Conservation (phyloP, 805 yeast genomes). For the Zygotorulaspora danielsina region DNA sequence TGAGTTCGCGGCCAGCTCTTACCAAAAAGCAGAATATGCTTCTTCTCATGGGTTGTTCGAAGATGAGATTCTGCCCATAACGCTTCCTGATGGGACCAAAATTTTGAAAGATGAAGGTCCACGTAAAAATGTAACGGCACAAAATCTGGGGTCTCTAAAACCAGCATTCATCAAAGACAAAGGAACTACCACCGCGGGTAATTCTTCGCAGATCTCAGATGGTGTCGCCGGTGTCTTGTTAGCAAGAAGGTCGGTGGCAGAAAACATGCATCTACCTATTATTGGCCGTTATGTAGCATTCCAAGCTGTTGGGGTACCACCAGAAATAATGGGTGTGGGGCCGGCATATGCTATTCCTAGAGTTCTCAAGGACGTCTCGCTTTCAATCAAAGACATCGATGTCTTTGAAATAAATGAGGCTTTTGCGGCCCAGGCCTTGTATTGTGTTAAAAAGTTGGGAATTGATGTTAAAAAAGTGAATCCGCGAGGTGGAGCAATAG, state of each 20-base stretch:
- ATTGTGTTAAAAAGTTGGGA: constrained; percentile 59
- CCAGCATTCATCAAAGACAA: constrained; percentile 77
- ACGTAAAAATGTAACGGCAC: constrained; percentile 78
- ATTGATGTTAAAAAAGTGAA: constrained; percentile 71
- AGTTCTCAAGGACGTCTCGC: constrained; percentile 57
- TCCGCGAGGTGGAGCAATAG: constrained; percentile 95
- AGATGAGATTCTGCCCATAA: constrained; percentile 84
- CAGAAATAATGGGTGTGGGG: constrained; percentile 96
- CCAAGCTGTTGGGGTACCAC: constrained; percentile 88
- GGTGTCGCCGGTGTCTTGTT: constrained; percentile 91
- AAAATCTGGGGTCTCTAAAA: constrained; percentile 64
- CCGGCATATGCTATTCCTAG: constrained; percentile 95
- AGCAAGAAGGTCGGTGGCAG: constrained; percentile 82
- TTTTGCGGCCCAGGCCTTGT: constrained; percentile 91
- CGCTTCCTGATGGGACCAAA: constrained; percentile 42
- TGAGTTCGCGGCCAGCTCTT: constrained; percentile 82
- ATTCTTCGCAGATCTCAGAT: constrained; percentile 92
- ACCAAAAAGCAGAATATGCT: constrained; percentile 78
- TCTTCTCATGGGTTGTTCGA: constrained; percentile 67
- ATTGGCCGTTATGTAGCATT: constrained; percentile 77
- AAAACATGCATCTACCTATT: constrained; percentile 63
- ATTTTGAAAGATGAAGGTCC: constrained; percentile 86
- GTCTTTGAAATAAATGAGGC: constrained; percentile 93
- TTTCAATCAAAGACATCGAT: constrained; percentile 60
- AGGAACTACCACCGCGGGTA: constrained; percentile 92